A percentile compares a stretch with the other conserved stretches of the same genome.
Conservation (phyloP, 805 yeast genomes). For the Grigorovia yakushimaensis region DNA sequence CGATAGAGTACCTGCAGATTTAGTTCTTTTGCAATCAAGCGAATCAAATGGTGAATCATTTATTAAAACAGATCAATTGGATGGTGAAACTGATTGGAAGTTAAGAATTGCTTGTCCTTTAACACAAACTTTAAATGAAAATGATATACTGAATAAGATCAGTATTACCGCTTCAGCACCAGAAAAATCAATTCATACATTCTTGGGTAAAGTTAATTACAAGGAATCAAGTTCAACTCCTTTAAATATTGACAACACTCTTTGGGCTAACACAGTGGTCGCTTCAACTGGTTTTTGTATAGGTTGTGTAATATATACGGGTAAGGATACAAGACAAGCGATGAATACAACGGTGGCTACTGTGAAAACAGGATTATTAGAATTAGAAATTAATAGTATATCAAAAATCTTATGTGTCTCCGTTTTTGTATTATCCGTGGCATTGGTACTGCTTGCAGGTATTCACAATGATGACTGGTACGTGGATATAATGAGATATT, state of each 20-base stretch:
- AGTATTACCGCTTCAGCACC: conserved; percentile 72
- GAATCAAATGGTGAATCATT: conserved; percentile 81
- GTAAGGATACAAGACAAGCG: conserved; percentile 87
- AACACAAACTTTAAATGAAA: conserved; percentile 54
- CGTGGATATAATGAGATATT: conserved; percentile 78
- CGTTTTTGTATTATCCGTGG: conserved; percentile 69
- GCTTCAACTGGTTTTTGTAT: conserved; percentile 82
- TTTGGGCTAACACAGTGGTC: conserved; percentile 97
- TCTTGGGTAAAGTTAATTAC: conserved; percentile 62
- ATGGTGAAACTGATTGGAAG: conserved; percentile 99
- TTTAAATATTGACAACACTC: conserved; percentile 76
- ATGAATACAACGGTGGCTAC: conserved; percentile 84
- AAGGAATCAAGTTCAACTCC: conserved; percentile 50
- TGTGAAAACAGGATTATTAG: conserved; percentile 82
- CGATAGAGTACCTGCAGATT: conserved; percentile 87
- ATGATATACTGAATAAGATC: conserved; percentile 40
- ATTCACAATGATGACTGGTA: conserved; percentile 68
- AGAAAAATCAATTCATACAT: conserved; percentile 69
- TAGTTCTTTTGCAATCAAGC: conserved; percentile 73
- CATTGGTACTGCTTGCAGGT: conserved; percentile 73
- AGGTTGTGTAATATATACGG: conserved; percentile 85
- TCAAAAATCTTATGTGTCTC: conserved; percentile 83
- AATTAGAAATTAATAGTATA: conserved; percentile 78
- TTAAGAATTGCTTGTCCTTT: conserved; percentile 65
- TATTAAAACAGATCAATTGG: conserved; percentile 93